Evolutionary conservation across 2,329 filamentous ascomycete species (phyloP), one percentile per base, ranked within the genome.

Genomic region (Chaetomium strumarium): DNA sequence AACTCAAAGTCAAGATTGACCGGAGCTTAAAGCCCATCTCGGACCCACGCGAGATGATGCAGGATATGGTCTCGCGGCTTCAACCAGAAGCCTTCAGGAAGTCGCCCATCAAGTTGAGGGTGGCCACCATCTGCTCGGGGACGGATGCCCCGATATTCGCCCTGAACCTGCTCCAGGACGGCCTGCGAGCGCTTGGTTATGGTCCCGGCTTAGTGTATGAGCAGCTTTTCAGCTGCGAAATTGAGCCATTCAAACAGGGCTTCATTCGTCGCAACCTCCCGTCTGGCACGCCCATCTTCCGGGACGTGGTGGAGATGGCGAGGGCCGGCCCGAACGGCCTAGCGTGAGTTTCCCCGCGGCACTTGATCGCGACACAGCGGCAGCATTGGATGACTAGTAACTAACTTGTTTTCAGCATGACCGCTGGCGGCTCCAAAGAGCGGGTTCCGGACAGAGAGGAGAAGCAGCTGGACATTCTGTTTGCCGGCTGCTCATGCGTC

Each of bases 101-200:
- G n/a, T 8, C 29, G 5, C 34, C 52, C 2, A 1, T 58, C 29
- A 48, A 38, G 11, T 40, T 62, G 36, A 52, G 49, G 20, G 62
- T 90, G 24, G 86, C 77, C 0, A 92, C 88, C 0, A 81, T 90
- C 72, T 91, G 86, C 64, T 90, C 86, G 1, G 88, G 88, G 0
- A 91, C 88, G 0, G 88, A 92, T 59, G 81, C 82, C 5, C 88
- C 88, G 0, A 68, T 92, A 2, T 72, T 90, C 1, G 83, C 84
- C 0, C 63, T 90, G 13, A 70, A 80, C 13, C 71, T 84, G 64
- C 68, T 89, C 42, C 66, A 69, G 37, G 70, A 78, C 14, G 69
- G 75, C 3, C 49, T 62, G 67, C 64, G 65, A 61, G 51, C 55
- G 3, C 38, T 53, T 19, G 63, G 67, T 2, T 64, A 64, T 17